These are phyloP conservation scores for Leucocoprinus gongylophorus DNA, from an alignment of 1,284 basidiomycete species.

Conservation along the genomic window DNA sequence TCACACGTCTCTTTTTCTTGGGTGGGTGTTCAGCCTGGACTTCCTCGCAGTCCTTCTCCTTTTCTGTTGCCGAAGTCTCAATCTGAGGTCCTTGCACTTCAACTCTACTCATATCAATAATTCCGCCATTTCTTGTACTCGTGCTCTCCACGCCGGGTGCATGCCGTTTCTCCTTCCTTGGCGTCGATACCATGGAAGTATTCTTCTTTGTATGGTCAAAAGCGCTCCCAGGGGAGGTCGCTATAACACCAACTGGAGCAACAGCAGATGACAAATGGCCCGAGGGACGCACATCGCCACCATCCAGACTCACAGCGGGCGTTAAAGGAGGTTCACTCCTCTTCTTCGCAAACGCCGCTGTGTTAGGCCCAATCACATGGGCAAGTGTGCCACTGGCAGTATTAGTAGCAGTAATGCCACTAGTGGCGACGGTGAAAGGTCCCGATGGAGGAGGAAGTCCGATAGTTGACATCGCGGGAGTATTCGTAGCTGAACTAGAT, in stretches of 20 bases:
- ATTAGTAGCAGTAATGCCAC: conserved; percentile 3
- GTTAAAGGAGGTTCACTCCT: conserved; percentile 46
- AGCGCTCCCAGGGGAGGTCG: conserved; percentile 13
- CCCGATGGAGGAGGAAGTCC: not conserved
- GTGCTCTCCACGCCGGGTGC: conserved; percentile 4
- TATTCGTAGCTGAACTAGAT: conserved; percentile 20
- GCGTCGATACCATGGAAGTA: not conserved
- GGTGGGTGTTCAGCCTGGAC: conserved; percentile 41
- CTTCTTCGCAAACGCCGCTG: conserved; percentile 39
- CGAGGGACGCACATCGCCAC: conserved; percentile 19
- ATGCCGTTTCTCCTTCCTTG: conserved; percentile 7
- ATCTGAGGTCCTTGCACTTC: not conserved
- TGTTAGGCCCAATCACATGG: conserved; percentile 19
- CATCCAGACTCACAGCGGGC: conserved; percentile 44
- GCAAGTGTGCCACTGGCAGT: not conserved
- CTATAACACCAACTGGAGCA: conserved; percentile 1
- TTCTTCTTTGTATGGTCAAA: conserved; percentile 6
- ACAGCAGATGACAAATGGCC: not conserved
- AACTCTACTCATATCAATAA: not conserved
- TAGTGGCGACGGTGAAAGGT: not conserved
- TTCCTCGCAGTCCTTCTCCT: not conserved
- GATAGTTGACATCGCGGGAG: conserved; percentile 8
- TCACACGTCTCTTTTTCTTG: conserved; percentile 88
- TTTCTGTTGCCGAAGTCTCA: conserved; percentile 22
- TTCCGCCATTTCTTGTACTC: not conserved